Evolutionary conservation across 208 protist species (phyloP), one percentile per base, ranked within the genome.

Genomic region (Naegleria gruberi): DNA sequence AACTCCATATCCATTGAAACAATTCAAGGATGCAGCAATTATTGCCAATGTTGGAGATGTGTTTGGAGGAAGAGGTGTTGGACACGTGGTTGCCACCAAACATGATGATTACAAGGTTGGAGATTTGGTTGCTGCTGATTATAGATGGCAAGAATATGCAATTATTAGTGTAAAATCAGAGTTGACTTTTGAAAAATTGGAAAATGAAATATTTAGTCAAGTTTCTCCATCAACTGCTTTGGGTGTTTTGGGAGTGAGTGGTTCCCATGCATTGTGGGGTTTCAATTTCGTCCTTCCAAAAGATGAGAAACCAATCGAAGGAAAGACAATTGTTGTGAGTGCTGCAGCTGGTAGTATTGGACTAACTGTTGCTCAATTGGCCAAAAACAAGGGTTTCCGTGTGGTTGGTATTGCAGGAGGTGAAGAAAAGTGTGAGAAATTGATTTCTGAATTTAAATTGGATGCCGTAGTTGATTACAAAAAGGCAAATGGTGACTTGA

Each of bases 391-490:
- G 0, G 91, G 90, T 37, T 82, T 87, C 40, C 92, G 30, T 19
- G 92, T 94, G 26, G 55, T 93, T 74, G 93, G 89, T 43, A 90
- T 91, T 44, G 92, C 90, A 10, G 93, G 93, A 42, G 77, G 90
- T 0, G 12, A 41, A 4, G 92, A 94, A 0, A 94, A 95, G 91
- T 34, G 51, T 65, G 46, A 91, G n/a, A 73, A 87, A 19, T 37
- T 91, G 0, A n/a, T 82, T 17, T 17, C 93, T 41, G 74, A 91
- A 65, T 82, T 95, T 26, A 89, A 89, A 19, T 91, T 93, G n/a
- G 93, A 95, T 88, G 84, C 41, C 40, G 89, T 89, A 83, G 91
- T 94, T 74, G 77, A 94, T 47, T 93, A 95, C 90, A 92, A 94
- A 37, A 93, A 89, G n/a, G 51, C 40, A 7, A 83, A 44, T 83